Base-by-base conservation (phyloP, 2,329 filamentous ascomycete species). In the Zopfia rhizophila region DNA sequence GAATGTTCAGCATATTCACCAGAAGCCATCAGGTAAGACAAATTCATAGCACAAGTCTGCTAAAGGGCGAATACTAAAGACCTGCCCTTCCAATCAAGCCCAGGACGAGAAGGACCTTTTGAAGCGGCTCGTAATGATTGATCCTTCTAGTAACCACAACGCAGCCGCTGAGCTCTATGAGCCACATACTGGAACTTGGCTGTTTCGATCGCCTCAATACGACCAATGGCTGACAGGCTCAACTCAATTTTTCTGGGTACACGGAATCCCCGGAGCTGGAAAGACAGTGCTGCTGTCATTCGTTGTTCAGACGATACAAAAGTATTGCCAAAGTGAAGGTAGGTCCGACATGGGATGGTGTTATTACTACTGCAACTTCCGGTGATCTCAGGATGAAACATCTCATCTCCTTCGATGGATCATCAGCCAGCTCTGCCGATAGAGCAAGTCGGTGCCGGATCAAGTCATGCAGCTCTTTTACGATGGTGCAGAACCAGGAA, bases 301-400 rank as follows among this genome's bases (percentile, higher is more conserved):
- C 21, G 14, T 44, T 10, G 30, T 44, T 25, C 19, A 48, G 18
- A 12, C 38, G 25, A 38, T 31, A 7, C 10, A 4, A 21, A 8
- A 4, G 8, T 17, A 24, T 17, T 42, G 30, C 22, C 7, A 12
- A 4, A 19, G 6, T n/a, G 5, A 8, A 33, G n/a, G n/a, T n/a
- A n/a, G n/a, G n/a, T n/a, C 16, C 12, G 45, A 33, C 14, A 21
- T 16, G 13, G 32, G n/a, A 8, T 23, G 29, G n/a, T 21, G 19
- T 10, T 51, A 51, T 28, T 51, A 38, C 29, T 51, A 51, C 22
- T 51, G 38, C 29, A 47, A 38, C 3, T 48, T 29, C 18, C 44
- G 43, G 4, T 22, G 36, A 22, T 12, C 19, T 12, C 18, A 27
- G 7, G 33, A 51, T 22, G 16, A 47, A 14, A 30, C 18, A 6